Evolutionary conservation across 2,329 filamentous ascomycete genomes (phyloP).

Genomic region (Delphinella strobiligena): DNA sequence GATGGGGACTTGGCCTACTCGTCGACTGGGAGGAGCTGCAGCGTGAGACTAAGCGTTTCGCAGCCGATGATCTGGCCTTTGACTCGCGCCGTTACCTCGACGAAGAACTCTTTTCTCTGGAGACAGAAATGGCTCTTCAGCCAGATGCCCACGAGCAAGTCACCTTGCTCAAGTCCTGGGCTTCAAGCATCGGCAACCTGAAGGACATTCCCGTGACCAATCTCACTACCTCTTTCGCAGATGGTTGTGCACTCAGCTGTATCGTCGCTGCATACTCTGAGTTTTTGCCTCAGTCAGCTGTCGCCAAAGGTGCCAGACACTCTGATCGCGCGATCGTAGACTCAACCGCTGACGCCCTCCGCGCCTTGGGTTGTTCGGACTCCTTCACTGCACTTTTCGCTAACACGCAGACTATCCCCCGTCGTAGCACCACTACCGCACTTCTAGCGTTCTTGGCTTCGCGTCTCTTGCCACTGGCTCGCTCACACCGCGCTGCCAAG

Average conservation of each 20-base stretch:
- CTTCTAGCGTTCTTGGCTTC: conserved; percentile 49
- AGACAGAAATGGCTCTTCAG: neutral
- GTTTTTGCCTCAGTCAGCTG: conserved; percentile 21
- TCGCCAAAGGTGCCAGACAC: neutral
- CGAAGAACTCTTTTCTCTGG: neutral
- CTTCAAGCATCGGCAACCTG: conserved; percentile 43
- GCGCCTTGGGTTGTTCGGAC: conserved; percentile 24
- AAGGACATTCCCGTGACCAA: conserved; percentile 35
- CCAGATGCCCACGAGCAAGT: conserved; percentile 11
- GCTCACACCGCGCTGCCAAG: conserved; percentile 37
- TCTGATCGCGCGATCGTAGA: too few relatives aligned
- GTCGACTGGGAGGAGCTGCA: conserved; percentile 44
- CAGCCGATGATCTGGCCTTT: neutral
- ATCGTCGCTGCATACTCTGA: conserved; percentile 47
- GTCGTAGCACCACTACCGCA: conserved; percentile 42
- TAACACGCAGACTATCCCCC: conserved; percentile 30
- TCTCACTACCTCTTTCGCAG: conserved; percentile 46
- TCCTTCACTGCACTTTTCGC: conserved; percentile 33
- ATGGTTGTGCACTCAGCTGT: conserved; percentile 40
- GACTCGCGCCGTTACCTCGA: neutral
- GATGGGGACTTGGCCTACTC: conserved; percentile 41
- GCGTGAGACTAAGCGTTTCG: conserved; percentile 27
- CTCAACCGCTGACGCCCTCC: conserved; percentile 19
- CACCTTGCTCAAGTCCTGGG: conserved; percentile 44
- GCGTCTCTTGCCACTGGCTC: conserved; percentile 40